Percentiles rank a stretch among this genome's conserved stretches.
These are phyloP conservation scores for Fusarium ramigenum DNA, from an alignment of 2,329 filamentous ascomycete genomes.

Conservation along the genomic window DNA sequence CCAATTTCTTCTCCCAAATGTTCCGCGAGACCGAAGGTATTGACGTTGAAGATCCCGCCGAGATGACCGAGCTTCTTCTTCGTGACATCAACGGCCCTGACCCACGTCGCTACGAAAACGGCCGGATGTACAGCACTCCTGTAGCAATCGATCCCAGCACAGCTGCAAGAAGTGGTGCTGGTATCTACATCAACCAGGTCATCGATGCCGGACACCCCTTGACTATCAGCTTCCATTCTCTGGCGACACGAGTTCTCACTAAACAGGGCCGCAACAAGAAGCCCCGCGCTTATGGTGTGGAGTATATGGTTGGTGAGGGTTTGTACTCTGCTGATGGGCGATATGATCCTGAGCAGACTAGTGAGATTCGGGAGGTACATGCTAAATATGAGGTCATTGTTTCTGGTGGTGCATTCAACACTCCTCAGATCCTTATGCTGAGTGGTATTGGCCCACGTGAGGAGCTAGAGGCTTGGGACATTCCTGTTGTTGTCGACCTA, in stretches of 20 bases:
- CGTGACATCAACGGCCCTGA: neutral
- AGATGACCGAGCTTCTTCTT: neutral
- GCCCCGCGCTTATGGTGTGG: neutral
- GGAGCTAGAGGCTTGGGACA: neutral
- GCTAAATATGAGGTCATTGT: constrained; percentile 3
- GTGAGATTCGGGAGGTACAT: neutral
- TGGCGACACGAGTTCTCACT: neutral
- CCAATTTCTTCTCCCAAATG: neutral
- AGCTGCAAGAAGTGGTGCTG: neutral
- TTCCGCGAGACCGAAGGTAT: neutral
- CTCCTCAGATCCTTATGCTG: neutral
- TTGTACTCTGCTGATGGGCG: constrained; percentile 5
- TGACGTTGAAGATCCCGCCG: neutral
- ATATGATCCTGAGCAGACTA: neutral
- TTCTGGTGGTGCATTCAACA: neutral
- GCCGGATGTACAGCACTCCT: neutral
- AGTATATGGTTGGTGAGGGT: neutral
- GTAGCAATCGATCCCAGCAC: neutral
- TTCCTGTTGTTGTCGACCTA: neutral
- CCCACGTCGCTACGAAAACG: neutral
- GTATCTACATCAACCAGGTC: constrained; percentile 1
- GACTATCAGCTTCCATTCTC: constrained; percentile 1
- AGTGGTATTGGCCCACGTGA: neutral
- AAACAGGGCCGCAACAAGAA: neutral
- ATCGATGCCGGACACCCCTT: neutral